These are phyloP conservation scores for Wallacemonas sp. DNA, from an alignment of 208 protist species.

Conservation along the genomic window DNA sequence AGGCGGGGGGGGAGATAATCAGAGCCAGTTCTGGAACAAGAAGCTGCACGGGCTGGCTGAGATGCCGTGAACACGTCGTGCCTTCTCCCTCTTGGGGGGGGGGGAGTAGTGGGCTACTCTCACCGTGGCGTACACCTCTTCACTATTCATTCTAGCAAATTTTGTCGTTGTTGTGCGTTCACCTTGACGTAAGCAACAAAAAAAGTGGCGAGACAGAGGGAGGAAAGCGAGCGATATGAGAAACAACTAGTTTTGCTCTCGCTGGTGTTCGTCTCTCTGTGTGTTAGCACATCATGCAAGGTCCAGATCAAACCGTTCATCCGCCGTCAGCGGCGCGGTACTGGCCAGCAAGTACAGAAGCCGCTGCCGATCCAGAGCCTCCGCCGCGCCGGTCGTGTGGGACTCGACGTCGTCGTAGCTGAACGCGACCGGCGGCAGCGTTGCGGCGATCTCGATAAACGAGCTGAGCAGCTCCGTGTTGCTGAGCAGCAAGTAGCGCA, in stretches of 20 bases:
- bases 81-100: too few relatives aligned
- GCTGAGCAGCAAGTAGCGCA: conserved; percentile 17
- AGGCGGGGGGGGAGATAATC: too few relatives aligned
- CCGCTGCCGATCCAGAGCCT: neutral
- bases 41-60: too few relatives aligned
- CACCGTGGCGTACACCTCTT: too few relatives aligned
- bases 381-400: neutral
- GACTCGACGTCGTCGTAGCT: conserved; percentile 5
- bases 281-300: neutral
- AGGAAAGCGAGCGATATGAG: neutral
- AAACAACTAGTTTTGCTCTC: neutral
- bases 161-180: too few relatives aligned
- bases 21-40: too few relatives aligned
- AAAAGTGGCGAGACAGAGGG: conserved; percentile 5
- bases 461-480: conserved; percentile 37
- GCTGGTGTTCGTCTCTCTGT: neutral
- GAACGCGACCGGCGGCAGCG: neutral
- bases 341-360: conserved; percentile 8
- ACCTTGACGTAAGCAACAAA: conserved; percentile 11
- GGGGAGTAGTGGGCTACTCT: too few relatives aligned
- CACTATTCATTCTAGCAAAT: too few relatives aligned
- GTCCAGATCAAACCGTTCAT: conserved; percentile 2
- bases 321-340: neutral
- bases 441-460: conserved; percentile 31
- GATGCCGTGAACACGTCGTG: too few relatives aligned